phyloP scores from a whole-genome alignment of 2,329 filamentous ascomycete genomes.

The Neofusicoccum parvum region DNA sequence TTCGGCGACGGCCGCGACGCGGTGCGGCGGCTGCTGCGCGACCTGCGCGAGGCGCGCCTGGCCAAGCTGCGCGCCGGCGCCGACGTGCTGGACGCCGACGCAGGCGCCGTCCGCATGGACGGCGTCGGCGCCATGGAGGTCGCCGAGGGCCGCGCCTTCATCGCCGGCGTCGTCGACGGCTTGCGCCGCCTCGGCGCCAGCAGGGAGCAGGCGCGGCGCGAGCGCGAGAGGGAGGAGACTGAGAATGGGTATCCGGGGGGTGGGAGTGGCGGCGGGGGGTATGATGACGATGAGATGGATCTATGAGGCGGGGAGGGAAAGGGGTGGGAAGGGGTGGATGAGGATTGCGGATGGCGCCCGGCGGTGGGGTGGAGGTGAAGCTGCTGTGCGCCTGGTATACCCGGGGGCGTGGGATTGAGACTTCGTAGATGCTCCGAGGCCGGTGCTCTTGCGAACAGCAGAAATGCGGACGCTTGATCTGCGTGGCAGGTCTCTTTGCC shows the following conservation, averaged over 20 bases:
- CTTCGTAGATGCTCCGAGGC: too few species aligned
- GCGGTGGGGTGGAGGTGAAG: too few species aligned
- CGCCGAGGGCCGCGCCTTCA: constrained; percentile 80
- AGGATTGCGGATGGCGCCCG: too few species aligned
- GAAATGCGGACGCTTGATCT: too few species aligned
- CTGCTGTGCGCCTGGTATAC: too few species aligned
- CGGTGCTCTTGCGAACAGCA: too few species aligned
- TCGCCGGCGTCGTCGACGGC: constrained; percentile 83
- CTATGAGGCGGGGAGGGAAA: constrained; percentile 26
- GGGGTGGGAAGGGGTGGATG: too few species aligned
- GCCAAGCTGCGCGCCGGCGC: constrained; percentile 83
- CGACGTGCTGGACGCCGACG: constrained; percentile 67
- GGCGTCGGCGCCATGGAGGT: constrained; percentile 94
- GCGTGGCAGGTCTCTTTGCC: too few species aligned
- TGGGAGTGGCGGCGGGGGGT: neutral
- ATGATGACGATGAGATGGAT: constrained; percentile 64
- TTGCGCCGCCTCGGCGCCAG: constrained; percentile 79
- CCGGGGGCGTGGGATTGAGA: too few species aligned
- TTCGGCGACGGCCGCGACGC: constrained; percentile 67
- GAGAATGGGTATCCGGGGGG: constrained; percentile 51
- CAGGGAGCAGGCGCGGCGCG: constrained; percentile 73
- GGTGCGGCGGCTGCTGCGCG: constrained; percentile 74
- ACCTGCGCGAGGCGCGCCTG: constrained; percentile 83
- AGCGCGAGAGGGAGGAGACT: constrained; percentile 72
- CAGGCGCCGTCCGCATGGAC: constrained; percentile 69